Conservation (phyloP, 2,329 filamentous ascomycete species). For the Helotiales sp. region DNA sequence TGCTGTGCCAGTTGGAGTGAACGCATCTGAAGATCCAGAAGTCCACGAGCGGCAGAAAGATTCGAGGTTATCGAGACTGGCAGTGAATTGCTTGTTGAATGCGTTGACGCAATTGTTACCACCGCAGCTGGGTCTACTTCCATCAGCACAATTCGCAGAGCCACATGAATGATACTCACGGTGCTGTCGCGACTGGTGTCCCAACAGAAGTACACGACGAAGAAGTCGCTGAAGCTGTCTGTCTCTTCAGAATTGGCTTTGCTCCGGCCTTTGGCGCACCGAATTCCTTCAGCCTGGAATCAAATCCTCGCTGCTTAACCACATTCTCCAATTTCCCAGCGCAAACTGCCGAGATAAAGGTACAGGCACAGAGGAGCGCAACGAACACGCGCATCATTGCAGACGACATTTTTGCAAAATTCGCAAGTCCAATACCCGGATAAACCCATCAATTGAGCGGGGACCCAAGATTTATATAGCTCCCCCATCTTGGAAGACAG, state of each 20-base stretch:
- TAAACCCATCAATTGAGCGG: neutral
- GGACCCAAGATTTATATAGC: neutral
- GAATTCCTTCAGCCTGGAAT: neutral
- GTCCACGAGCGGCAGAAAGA: conserved; percentile 11
- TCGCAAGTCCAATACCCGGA: neutral
- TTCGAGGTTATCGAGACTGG: conserved; percentile 7
- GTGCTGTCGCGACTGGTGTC: conserved; percentile 4
- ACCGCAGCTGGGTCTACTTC: conserved; percentile 8
- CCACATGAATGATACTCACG: neutral
- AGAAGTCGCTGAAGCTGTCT: conserved; percentile 1
- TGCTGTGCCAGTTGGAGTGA: conserved; percentile 7
- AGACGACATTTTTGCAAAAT: neutral
- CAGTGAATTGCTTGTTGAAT: conserved; percentile 10
- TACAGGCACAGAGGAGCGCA: neutral
- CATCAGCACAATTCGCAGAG: neutral
- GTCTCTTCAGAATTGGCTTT: conserved; percentile 4
- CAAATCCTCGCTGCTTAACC: conserved; percentile 1
- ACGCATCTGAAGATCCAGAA: neutral
- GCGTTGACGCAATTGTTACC: conserved; percentile 11
- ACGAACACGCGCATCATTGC: neutral
- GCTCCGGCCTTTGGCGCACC: conserved; percentile 2
- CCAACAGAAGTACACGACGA: conserved; percentile 3
- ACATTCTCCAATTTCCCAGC: conserved; percentile 3
- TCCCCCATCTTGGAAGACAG: neutral
- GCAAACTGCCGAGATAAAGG: neutral